Evolutionary conservation across 371 early-diverging fungal species (phyloP), one percentile per base, ranked within the genome.

Genomic region (Fennellomyces sp.): DNA sequence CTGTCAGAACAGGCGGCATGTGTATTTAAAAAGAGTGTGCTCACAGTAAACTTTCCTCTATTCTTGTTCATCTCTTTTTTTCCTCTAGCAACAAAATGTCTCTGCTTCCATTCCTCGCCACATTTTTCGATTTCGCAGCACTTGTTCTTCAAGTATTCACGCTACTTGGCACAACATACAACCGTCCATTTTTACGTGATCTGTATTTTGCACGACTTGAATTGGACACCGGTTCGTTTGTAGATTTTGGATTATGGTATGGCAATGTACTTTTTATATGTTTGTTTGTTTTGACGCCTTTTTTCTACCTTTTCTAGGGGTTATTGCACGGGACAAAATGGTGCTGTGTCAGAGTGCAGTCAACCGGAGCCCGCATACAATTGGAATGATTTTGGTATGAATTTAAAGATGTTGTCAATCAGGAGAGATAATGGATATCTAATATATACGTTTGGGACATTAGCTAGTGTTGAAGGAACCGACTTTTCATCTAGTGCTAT

Each of bases 121-220:
- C 72, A 2, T 79, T 79, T 52, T 72, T 70, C 47, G 76, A 76
- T 10, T 79, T 79, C 54, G 69, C 76, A 3, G 76, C 80, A 6
- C 68, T 79, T 56, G 65, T 79, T 3, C 61, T 79, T 29, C 65
- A 79, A 63, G 56, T 79, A 21, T 79, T 79, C 36, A 70, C 74
- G 5, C 48, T 79, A 57, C 56, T 79, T 41, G 80, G 80, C 29
- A 71, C 66, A 52, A 75, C 74, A 7, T 69, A 73, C 52, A 70
- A 79, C 50, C 53, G 63, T 23, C 67, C 76, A 0, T 79, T 79
- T 50, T 56, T 79, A 31, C 65, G 63, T 15, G 65, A 66, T 15
- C 60, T 79, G 8, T 79, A 72, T 42, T 75, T 79, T 63, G 72
- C 74, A 21, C 68, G 65, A 17, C 56, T 79, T 2, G 52, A 57